Conservation (phyloP, 2,329 filamentous ascomycete genomes). For the Arthrobotrys iridis region DNA sequence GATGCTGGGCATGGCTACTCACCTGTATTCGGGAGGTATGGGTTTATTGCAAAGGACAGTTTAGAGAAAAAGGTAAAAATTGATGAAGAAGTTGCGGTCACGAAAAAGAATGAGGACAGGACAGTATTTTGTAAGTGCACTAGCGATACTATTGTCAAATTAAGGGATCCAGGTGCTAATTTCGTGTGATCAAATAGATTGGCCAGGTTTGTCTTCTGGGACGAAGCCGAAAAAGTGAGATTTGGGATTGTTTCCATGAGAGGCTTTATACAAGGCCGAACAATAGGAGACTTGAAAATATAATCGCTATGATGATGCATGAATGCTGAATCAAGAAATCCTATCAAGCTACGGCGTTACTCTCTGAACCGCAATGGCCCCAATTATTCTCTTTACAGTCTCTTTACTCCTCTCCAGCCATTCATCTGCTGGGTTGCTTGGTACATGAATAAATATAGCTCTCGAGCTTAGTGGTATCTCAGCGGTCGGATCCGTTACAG, state of each 20-base stretch:
- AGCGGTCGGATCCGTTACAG: conserved; percentile 14
- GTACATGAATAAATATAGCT: conserved; percentile 49
- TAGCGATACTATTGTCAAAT: neutral
- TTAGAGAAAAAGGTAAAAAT: conserved; percentile 64
- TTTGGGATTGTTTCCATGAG: neutral
- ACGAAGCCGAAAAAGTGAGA: conserved; percentile 10
- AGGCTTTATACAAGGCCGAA: neutral
- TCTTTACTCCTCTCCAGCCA: conserved; percentile 31
- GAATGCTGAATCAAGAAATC: neutral
- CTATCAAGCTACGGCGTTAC: neutral
- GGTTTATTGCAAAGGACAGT: conserved; percentile 65
- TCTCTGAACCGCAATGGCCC: conserved; percentile 46
- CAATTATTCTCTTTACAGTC: conserved; percentile 49
- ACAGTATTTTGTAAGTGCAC: conserved; percentile 67
- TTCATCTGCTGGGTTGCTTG: conserved; percentile 4
- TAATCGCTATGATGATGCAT: neutral
- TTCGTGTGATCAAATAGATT: conserved; percentile 55
- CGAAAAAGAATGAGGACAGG: conserved; percentile 65
- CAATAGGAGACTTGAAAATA: neutral
- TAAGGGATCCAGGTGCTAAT: neutral
- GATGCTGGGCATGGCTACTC: conserved; percentile 74
- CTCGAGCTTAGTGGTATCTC: conserved; percentile 34
- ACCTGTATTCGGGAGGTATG: conserved; percentile 79
- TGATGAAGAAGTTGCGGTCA: conserved; percentile 69
- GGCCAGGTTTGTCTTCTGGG: conserved; percentile 59